Base-by-base conservation (phyloP, 208 protist genomes). In the Phytomonas francai region DNA sequence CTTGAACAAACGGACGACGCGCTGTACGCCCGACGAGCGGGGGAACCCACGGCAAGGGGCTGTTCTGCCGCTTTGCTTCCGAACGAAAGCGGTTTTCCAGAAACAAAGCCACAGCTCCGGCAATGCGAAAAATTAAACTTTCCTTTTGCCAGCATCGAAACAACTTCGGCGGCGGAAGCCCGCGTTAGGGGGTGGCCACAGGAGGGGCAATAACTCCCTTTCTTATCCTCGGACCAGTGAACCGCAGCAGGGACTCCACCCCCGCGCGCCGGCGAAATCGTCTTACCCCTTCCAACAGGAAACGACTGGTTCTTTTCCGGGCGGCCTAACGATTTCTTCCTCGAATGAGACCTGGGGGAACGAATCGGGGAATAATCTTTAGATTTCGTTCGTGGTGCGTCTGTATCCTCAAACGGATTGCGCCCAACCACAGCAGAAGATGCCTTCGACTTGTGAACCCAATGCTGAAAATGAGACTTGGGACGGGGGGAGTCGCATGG, bases 1-100 rank as follows among this genome's bases (percentile, higher is more conserved):
- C 34, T 32, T 62, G 32, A 65, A 16, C 56, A 59, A n/a, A 28
- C 1, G 57, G 54, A 42, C 62, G 51, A 57, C 64, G 51, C 65
- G 74, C 54, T 45, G 59, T 27, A 60, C 75, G 68, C 60, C 59
- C 51, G 30, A 36, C 29, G 33, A 16, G 27, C 5, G 25, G 45
- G 19, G 1, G 45, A 54, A 19, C 8, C 45, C 19, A 54, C 25
- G 16, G 19, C 25, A 22, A 19, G 45, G 8, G 3, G 4, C 8
- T 54, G 45, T 5, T 25, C 22, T 22, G 8, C 45, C 25, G 19
- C 45, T 0, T 54, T 54, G 5, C 25, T 54, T 22, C 8, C 45
- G 6, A 8, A 3, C 25, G 45, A 25, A 22, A 5, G 7, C 19
- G 45, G 45, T 19, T 54, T 54, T 22, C 45, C 45, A 54, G 45